phyloP scores from a whole-genome alignment of 495 filamentous ascomycete genomes.

The Sphaerosporella brunnea region DNA sequence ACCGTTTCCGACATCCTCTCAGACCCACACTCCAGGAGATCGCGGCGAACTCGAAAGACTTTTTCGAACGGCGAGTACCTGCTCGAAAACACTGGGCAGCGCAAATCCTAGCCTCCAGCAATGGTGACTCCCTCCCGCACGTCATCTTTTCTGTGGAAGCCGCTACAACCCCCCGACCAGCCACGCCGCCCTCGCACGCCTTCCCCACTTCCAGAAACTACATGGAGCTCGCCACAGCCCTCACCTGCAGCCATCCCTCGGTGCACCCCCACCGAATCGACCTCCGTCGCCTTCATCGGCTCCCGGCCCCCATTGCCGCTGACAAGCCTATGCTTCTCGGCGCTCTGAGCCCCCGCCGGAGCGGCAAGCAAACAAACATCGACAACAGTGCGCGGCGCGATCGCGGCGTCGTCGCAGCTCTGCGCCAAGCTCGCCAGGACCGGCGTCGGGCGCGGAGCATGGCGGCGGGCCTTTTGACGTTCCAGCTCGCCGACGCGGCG shows the following conservation, averaged over 20 bases:
- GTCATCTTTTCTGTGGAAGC: too few relatives aligned
- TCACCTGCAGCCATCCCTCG: constrained; percentile 28
- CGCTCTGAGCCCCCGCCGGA: constrained; percentile 2
- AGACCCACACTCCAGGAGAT: constrained; percentile 19
- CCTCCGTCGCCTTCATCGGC: constrained; percentile 28
- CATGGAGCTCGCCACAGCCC: constrained; percentile 28
- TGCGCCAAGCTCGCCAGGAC: constrained; percentile 24
- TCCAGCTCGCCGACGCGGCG: constrained; percentile 22
- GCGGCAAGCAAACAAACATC: constrained; percentile 26
- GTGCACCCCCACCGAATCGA: neutral
- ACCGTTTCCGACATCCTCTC: constrained; percentile 20
- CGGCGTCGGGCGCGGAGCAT: too few relatives aligned
- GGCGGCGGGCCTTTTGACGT: constrained; percentile 17
- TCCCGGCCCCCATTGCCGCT: constrained; percentile 32
- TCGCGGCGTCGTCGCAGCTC: constrained; percentile 21
- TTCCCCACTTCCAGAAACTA: constrained; percentile 35
- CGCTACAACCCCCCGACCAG: too few relatives aligned
- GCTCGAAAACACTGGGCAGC: constrained; percentile 29
- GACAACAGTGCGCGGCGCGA: constrained; percentile 26
- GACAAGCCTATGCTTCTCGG: constrained; percentile 27
- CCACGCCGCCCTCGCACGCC: constrained; percentile 12
- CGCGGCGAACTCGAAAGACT: constrained; percentile 22
- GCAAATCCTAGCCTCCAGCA: too few relatives aligned
- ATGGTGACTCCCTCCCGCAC: too few relatives aligned
- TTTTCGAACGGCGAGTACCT: constrained; percentile 29